phyloP scores from a whole-genome alignment of 1,284 basidiomycete genomes.

The Phellopilus nigrolimitatus region DNA sequence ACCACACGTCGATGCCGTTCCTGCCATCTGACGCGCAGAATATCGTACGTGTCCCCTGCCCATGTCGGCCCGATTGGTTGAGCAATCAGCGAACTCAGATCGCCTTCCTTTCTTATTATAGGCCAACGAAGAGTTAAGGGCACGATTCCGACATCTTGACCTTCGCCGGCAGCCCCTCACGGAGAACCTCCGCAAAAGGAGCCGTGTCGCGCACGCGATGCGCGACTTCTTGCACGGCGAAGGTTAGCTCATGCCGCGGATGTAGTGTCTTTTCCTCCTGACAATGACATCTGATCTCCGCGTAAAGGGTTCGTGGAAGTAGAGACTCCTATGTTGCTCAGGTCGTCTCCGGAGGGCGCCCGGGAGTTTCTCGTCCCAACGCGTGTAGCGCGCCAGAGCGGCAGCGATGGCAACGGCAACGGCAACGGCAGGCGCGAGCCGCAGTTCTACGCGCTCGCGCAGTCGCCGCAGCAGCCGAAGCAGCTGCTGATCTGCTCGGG shows the following conservation, averaged over 20 bases:
- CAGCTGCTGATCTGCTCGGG: constrained; percentile 91
- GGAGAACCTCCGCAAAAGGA: constrained; percentile 75
- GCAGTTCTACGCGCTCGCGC: constrained; percentile 85
- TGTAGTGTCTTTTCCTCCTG: constrained; percentile 19
- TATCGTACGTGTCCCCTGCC: constrained; percentile 56
- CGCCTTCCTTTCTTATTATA: constrained; percentile 29
- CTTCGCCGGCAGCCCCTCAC: constrained; percentile 71
- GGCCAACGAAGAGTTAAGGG: constrained; percentile 83
- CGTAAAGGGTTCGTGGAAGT: constrained; percentile 79
- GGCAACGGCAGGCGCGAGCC: constrained; percentile 28
- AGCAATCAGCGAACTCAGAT: not conserved
- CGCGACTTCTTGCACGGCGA: constrained; percentile 70
- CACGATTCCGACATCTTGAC: constrained; percentile 85
- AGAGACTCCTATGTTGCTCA: constrained; percentile 90
- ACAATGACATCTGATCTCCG: not conserved
- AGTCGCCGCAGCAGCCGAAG: constrained; percentile 96
- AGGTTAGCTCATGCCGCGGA: constrained; percentile 40
- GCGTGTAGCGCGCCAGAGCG: constrained; percentile 38
- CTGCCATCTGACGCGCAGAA: constrained; percentile 71
- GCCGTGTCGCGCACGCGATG: constrained; percentile 73
- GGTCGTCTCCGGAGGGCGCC: constrained; percentile 92
- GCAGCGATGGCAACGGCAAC: constrained; percentile 5
- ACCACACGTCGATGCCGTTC: constrained; percentile 63
- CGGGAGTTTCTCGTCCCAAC: constrained; percentile 92
- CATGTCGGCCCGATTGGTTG: constrained; percentile 11